A percentile compares a stretch with the other conserved stretches of the same genome.
These are phyloP conservation scores for Leccinum incarnatum DNA, from an alignment of 768 basidiomycete genomes.

Conservation along the genomic window DNA sequence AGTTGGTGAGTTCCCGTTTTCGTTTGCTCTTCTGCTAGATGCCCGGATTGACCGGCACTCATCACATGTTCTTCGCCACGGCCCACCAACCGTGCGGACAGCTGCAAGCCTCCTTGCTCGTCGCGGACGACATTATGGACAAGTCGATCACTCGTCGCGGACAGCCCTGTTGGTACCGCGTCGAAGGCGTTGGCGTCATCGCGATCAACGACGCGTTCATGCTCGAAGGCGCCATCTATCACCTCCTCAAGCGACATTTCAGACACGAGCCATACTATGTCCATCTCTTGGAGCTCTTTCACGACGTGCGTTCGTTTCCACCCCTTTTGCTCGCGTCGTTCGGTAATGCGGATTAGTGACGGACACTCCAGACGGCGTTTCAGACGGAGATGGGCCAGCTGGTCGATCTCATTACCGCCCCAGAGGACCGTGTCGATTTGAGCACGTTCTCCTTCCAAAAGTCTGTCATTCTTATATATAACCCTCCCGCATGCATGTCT, in stretches of 20 bases:
- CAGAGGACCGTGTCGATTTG: neutral
- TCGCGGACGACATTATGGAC: constrained; percentile 95
- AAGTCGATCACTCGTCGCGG: constrained; percentile 87
- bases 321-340: neutral
- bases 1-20: constrained; percentile 54
- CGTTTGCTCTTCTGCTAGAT: neutral
- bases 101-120: constrained; percentile 95
- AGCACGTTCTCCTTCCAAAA: constrained; percentile 3
- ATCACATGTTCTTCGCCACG: neutral
- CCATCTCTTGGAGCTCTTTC: constrained; percentile 88
- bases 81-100: neutral
- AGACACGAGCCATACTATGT: constrained; percentile 76
- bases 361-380: constrained; percentile 1
- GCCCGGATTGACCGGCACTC: neutral
- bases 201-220: constrained; percentile 97
- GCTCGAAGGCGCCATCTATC: constrained; percentile 93
- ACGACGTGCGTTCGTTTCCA: constrained; percentile 52
- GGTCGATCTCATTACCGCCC: neutral
- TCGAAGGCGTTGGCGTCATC: constrained; percentile 61
- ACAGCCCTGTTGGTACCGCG: constrained; percentile 92
- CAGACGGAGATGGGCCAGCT: constrained; percentile 3
- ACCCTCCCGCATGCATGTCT: neutral
- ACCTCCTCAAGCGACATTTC: constrained; percentile 86
- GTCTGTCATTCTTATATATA: neutral
- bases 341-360: neutral